A percentile compares a stretch with the other conserved stretches of the same genome.
phyloP scores from a whole-genome alignment of 2,329 filamentous ascomycete species.

The Exophiala alcalophila region DNA sequence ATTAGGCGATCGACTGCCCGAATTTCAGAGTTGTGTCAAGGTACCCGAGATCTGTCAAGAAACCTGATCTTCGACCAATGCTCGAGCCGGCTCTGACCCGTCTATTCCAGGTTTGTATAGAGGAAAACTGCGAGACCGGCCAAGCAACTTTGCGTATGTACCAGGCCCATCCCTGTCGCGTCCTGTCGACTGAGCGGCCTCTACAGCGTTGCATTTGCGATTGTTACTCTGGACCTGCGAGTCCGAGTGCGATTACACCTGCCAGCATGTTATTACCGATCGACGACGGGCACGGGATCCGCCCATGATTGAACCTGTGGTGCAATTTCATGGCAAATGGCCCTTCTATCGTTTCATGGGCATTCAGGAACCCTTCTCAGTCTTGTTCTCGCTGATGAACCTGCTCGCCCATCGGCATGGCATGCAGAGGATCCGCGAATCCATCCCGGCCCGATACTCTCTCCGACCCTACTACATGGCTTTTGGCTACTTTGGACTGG shows the following conservation, averaged over 20 bases:
- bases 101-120: constrained; percentile 69
- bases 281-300: constrained; percentile 63
- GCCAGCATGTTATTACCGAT: constrained; percentile 86
- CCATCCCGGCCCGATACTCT: constrained; percentile 69
- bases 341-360: constrained; percentile 87
- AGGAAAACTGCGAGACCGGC: constrained; percentile 71
- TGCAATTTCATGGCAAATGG: constrained; percentile 99
- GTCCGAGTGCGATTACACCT: constrained; percentile 95
- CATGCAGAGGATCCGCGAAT: constrained; percentile 65
- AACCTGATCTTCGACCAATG: constrained; percentile 1
- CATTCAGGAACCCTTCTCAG: constrained; percentile 91
- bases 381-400: constrained; percentile 91
- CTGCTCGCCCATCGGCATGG: constrained; percentile 80
- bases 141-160: constrained; percentile 68
- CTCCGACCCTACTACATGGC: constrained; percentile 75
- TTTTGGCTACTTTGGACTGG: constrained; percentile 77
- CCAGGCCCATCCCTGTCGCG: constrained; percentile 19
- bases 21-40: constrained; percentile 82
- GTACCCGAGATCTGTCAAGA: constrained; percentile 52
- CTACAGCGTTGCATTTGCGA: constrained; percentile 73
- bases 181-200: constrained; percentile 27
- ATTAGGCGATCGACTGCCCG: constrained; percentile 76
- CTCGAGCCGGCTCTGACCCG: constrained; percentile 15
- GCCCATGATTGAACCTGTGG: constrained; percentile 63
- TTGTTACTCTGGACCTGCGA: constrained; percentile 90